Base-by-base conservation (phyloP, 106 monocot species). In the Platanthera zijinensis region DNA sequence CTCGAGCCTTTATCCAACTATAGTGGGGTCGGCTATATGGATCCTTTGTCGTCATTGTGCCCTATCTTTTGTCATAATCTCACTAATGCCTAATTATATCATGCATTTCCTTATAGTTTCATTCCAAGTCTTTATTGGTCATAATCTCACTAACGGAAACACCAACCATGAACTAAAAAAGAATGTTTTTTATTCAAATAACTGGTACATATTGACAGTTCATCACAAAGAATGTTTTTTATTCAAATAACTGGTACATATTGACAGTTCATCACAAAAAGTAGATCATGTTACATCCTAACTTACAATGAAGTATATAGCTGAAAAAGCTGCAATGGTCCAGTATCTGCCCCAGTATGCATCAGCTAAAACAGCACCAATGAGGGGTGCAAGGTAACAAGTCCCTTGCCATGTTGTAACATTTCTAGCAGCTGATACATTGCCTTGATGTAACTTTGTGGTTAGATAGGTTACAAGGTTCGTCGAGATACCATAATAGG, bases 291-390 rank as follows among this genome's bases (percentile, higher is more conserved):
- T 10, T 11, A 11, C 14, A 72, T 72, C 22, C 49, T 51, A 19
- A 86, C 90, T 82, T 78, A 96, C 93, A 78, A 90, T 57, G 39
- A 93, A 85, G 73, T 96, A 96, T 72, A 96, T 81, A 49, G 80
- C 75, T 49, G 96, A 93, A 79, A 93, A 96, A 69, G 83, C 80
- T 53, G 91, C 91, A 83, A 96, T 93, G 19, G 93, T 96, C 86
- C 93, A 80, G 64, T 86, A 96, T 56, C 87, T 90, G 57, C 96
- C 96, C 96, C 87, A 96, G n/a, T 89, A 89, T 75, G 96, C 85
- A 84, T 96, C 96, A 50, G 96, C 96, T 72, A 96, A 78, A 39
- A 91, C 79, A 72, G 96, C 96, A 64, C 96, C 96, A 76, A 96
- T 84, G 22, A 96, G 79, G 8, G 96, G 91, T 1, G 90, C 80